Percentiles rank a stretch among this genome's conserved stretches.
phyloP scores from a whole-genome alignment of 306 rosid species.

The Spatholobus suberectus region DNA sequence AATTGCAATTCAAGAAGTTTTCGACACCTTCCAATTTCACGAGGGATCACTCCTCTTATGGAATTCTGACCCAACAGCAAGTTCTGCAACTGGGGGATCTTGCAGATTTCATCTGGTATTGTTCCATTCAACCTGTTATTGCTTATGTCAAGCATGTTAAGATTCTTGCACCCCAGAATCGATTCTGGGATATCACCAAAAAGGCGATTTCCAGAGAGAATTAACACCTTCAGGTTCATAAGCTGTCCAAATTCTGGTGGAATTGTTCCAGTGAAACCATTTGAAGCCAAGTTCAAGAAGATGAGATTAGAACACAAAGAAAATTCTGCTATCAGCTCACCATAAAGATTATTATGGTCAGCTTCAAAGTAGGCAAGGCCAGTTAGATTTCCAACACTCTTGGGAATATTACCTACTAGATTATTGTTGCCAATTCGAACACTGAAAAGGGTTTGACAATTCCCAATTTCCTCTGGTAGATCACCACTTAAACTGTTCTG shows the following conservation, averaged over 20 bases:
- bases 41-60: constrained; percentile 73
- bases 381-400: constrained; percentile 55
- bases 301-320: constrained; percentile 70
- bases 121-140: not conserved
- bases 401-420: not conserved
- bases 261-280: constrained; percentile 68
- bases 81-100: constrained; percentile 30
- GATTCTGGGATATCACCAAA: constrained; percentile 67
- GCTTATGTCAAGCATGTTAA: not conserved
- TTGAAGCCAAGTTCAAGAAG: constrained; percentile 76
- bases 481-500: not conserved
- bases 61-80: constrained; percentile 73
- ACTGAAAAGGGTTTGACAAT: constrained; percentile 22
- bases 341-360: constrained; percentile 72
- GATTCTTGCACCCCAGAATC: not conserved
- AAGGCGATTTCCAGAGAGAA: constrained; percentile 64
- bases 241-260: constrained; percentile 73
- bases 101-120: not conserved
- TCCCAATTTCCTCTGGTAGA: not conserved
- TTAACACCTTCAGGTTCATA: constrained; percentile 76
- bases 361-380: constrained; percentile 86
- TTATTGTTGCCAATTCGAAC: constrained; percentile 39
- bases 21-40: constrained; percentile 59
- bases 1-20: constrained; percentile 45
- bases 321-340: constrained; percentile 61